Evolutionary conservation across 495 filamentous ascomycete species (phyloP), one percentile per base, ranked within the genome.

Genomic region (Cercophora sp.): DNA sequence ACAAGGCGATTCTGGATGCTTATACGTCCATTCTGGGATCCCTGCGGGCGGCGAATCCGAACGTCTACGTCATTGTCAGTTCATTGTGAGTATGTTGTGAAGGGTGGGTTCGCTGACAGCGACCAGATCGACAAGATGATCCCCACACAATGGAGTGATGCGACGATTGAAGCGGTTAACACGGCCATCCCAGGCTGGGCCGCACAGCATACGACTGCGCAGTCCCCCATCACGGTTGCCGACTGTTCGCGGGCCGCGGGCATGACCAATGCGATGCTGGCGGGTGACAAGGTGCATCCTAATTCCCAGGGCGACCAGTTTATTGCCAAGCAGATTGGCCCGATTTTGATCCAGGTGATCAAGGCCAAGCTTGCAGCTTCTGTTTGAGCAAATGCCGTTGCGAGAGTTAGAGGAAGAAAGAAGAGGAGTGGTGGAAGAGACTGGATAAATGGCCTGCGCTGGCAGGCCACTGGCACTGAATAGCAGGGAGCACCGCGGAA

Each of bases 111-210:
- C n/a, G n/a, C n/a, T n/a, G n/a, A n/a, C n/a, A n/a, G n/a, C n/a
- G n/a, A n/a, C n/a, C n/a, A n/a, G n/a, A 52, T 68, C 16, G 56
- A 66, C 54, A 66, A 64, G 22, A 43, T 70, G 16, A 61, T 68
- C 22, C 64, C 67, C 8, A 56, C 62, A 1, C 57, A 55, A 22
- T 49, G 56, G 29, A 70, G 63, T 31, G 60, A 62, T 47, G 27
- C 16, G 10, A 62, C 61, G 3, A 55, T 70, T 22, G 44, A 68
- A n/a, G 60, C 51, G 10, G 52, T 68, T 49, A 68, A 70, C 58
- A 57, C 20, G 5, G 60, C 57, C 47, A 70, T 70, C 24, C 64
- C 66, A 2, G 57, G 45, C 43, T 69, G 66, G 66, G 62, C 56
- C 1, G 25, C 24, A 20, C 42, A 62, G 42, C 58, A 63, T 34